Conservation (phyloP, 2,329 filamentous ascomycete genomes). For the Ophioceras dolichostomum region DNA sequence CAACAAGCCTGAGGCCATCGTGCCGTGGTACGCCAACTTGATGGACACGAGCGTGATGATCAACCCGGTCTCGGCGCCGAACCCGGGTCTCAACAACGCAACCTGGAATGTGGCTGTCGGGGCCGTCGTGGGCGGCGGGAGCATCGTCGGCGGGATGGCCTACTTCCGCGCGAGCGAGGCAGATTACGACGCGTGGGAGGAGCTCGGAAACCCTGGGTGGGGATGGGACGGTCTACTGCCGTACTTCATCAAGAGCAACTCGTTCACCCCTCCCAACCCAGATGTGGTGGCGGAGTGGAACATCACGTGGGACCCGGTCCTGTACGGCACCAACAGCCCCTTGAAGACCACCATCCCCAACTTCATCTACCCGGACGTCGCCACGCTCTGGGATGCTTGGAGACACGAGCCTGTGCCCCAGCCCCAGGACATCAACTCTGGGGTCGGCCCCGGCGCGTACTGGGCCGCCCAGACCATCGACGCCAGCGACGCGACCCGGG, state of each 20-base stretch:
- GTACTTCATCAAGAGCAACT: constrained; percentile 8
- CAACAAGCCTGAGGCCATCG: constrained; percentile 9
- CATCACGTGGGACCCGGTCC: constrained; percentile 10
- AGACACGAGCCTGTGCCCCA: constrained; percentile 3
- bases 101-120: constrained; percentile 7
- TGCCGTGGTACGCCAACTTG: constrained; percentile 1
- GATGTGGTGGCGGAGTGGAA: constrained; percentile 13
- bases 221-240: constrained; percentile 1
- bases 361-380: constrained; percentile 8
- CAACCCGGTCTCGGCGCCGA: constrained; percentile 7
- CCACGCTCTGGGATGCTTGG: constrained; percentile 9
- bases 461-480: constrained; percentile 27
- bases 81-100: constrained; percentile 8
- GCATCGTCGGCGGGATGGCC: not conserved
- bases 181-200: constrained; percentile 9
- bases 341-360: constrained; percentile 19
- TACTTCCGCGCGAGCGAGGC: not conserved
- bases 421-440: constrained; percentile 25
- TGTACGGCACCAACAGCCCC: constrained; percentile 22
- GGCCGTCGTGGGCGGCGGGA: not conserved
- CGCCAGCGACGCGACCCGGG: constrained; percentile 13
- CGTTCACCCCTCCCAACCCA: constrained; percentile 7
- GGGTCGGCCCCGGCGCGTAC: constrained; percentile 22
- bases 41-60: constrained; percentile 16
- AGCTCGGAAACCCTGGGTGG: constrained; percentile 35